Conservation (phyloP, 176 grass and related monocot species). For the Alopecurus myosuroides region DNA sequence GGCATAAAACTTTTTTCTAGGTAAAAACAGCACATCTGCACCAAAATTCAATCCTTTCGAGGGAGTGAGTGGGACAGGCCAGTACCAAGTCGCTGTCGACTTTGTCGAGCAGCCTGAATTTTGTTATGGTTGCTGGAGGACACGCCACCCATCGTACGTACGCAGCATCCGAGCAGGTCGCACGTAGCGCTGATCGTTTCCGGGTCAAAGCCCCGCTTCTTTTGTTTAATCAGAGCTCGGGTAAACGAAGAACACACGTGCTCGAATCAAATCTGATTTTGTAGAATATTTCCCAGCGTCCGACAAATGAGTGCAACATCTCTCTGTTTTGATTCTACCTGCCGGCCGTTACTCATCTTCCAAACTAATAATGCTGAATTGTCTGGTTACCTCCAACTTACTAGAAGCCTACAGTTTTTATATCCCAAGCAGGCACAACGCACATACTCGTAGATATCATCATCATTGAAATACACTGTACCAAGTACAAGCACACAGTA, state of each 20-base stretch:
- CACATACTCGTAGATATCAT: background rate
- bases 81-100: background rate
- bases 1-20: too few species aligned
- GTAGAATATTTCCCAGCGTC: background rate
- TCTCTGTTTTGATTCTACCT: background rate
- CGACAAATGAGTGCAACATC: slow-evolving; percentile 11
- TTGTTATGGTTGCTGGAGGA: background rate
- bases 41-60: background rate
- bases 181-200: slow-evolving; percentile 21
- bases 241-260: background rate
- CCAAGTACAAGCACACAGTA: background rate
- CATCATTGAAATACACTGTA: background rate
- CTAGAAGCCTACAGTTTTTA: background rate
- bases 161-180: background rate
- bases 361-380: background rate
- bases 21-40: background rate
- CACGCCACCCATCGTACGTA: slow-evolving; percentile 7
- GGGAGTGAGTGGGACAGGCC: background rate
- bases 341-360: background rate
- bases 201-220: background rate
- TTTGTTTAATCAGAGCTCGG: too few species aligned
- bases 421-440: background rate
- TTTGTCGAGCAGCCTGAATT: background rate
- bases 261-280: background rate
- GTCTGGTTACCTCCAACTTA: background rate